Conservation (phyloP, 345 rosid genomes). For the Lepidium sativum region DNA sequence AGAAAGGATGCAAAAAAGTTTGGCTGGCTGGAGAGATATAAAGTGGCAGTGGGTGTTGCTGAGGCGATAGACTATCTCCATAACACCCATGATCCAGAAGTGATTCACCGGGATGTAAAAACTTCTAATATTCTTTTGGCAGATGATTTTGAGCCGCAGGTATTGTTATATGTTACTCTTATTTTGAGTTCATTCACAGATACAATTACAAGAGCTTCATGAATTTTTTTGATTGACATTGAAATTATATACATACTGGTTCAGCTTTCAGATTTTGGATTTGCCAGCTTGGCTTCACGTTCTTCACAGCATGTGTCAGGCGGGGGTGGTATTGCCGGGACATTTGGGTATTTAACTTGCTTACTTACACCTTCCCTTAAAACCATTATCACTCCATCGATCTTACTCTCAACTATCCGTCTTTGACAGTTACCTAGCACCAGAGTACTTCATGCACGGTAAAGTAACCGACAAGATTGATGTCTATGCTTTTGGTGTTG, state of each 20-base stretch:
- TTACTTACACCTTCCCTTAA: not conserved
- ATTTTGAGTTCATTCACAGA: not conserved
- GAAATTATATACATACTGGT: slow-evolving; percentile 12
- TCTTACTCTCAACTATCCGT: not conserved
- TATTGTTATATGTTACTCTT: slow-evolving; percentile 2
- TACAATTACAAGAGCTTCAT: not conserved
- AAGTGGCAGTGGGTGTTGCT: slow-evolving; percentile 82
- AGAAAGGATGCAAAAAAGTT: slow-evolving; percentile 44
- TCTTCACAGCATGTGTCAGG: slow-evolving; percentile 40
- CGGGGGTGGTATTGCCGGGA: slow-evolving; percentile 66
- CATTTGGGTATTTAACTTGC: slow-evolving; percentile 62
- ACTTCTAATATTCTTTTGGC: slow-evolving; percentile 89
- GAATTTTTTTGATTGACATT: slow-evolving; percentile 16
- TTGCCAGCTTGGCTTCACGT: slow-evolving; percentile 53
- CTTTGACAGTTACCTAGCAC: slow-evolving; percentile 83
- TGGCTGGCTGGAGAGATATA: slow-evolving; percentile 82
- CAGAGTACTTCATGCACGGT: slow-evolving; percentile 93
- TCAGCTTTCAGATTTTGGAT: slow-evolving; percentile 97
- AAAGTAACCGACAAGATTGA: slow-evolving; percentile 87
- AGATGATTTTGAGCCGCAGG: slow-evolving; percentile 96
- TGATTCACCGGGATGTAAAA: slow-evolving; percentile 91
- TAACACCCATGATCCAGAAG: slow-evolving; percentile 50
- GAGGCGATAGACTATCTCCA: slow-evolving; percentile 90
- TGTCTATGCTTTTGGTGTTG: slow-evolving; percentile 93
- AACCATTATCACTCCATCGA: not conserved